Base-by-base conservation (phyloP, 257 asterid genomes). In the Paraleonurus japonicus region DNA sequence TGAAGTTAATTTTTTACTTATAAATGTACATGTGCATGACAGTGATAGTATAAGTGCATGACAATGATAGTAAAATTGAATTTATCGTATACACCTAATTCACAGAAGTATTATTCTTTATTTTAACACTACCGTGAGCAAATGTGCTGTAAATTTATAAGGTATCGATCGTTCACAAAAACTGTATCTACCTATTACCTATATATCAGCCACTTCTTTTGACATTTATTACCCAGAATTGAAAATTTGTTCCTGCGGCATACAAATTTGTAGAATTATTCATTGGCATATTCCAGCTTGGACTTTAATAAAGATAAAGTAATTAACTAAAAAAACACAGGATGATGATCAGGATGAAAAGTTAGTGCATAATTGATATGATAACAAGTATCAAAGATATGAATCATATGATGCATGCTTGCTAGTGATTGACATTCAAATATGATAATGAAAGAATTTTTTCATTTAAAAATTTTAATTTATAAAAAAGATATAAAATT, bases 161-260 rank as follows among this genome's bases (percentile, higher is more conserved):
- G 47, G 15, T 39, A 9, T 35, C 37, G 37, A 11, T 39, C 15
- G 10, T 39, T 39, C 47, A 39, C 47, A 39, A 39, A 39, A 1
- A 10, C 4, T 50, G 59, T 2, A 19, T 51, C 5, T 17, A n/a
- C n/a, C n/a, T n/a, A n/a, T n/a, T n/a, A n/a, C 4, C 12, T 10
- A n/a, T n/a, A n/a, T 23, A 54, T 20, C 23, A 23, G 75, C 79
- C 74, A 75, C 75, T 67, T 47, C 27, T 75, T 59, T 75, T 75
- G 79, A 75, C 75, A n/a, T 47, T 74, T 28, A 37, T 24, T 41
- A 54, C 17, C n/a, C 8, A 15, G 37, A 39, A 12, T 41, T 51
- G 12, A 5, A 28, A 22, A 7, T 32, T 7, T 62, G 2, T 7
- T 22, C 13, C 10, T 55, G 15, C 58, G 17, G 54, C 1, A 2